Evolutionary conservation across 106 monocot species (phyloP).

Genomic region (Vanilla planifolia): DNA sequence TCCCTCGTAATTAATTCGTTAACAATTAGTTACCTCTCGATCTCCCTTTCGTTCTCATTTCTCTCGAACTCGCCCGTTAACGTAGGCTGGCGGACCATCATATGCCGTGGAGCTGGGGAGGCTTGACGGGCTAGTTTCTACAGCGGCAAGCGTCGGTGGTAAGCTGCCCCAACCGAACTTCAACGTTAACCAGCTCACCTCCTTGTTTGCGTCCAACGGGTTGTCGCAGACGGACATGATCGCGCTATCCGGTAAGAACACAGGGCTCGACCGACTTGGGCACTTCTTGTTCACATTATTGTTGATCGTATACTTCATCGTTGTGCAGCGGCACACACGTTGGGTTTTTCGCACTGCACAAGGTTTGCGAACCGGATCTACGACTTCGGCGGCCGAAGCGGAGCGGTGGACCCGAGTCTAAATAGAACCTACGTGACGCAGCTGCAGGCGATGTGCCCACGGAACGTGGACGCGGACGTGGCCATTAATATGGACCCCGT

Average conservation of each 20-base stretch:
- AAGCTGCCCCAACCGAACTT: conserved; percentile 59
- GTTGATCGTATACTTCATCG: too few species aligned
- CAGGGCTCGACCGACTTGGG: neutral
- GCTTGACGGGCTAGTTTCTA: conserved; percentile 63
- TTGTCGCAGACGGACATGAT: conserved; percentile 66
- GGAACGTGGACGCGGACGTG: conserved; percentile 3
- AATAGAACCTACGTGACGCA: conserved; percentile 38
- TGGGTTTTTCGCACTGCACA: conserved; percentile 30
- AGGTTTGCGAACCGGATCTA: conserved; percentile 12
- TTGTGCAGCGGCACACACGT: conserved; percentile 16
- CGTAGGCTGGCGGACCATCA: conserved; percentile 67
- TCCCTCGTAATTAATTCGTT: conserved; percentile 39
- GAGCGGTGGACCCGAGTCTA: conserved; percentile 15
- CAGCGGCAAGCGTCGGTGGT: conserved; percentile 57
- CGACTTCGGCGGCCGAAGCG: neutral
- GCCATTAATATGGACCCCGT: conserved; percentile 33
- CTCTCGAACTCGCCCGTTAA: neutral
- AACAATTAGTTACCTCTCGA: conserved; percentile 6
- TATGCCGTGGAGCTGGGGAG: conserved; percentile 75
- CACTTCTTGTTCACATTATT: too few species aligned
- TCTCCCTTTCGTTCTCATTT: too few species aligned
- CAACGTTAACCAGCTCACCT: conserved; percentile 51
- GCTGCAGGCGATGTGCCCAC: conserved; percentile 17
- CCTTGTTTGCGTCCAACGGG: conserved; percentile 40
- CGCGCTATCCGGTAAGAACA: conserved; percentile 60